phyloP scores from a whole-genome alignment of 179 eudicot species.

The Amaranthus tricolor region DNA sequence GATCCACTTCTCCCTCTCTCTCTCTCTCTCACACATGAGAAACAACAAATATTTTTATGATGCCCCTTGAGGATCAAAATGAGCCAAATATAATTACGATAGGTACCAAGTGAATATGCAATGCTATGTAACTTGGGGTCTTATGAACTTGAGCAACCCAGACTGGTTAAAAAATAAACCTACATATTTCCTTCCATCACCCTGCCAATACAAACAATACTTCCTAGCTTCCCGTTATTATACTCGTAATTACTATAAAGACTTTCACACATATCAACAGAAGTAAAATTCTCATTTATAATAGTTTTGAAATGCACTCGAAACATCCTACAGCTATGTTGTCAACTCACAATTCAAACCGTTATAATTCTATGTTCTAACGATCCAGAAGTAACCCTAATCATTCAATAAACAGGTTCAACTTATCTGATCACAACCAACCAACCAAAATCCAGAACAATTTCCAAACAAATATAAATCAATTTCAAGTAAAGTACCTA shows the following conservation, averaged over 20 bases:
- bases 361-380: neutral
- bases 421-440: neutral
- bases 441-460: constrained; percentile 5
- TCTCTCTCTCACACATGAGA: neutral
- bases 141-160: neutral
- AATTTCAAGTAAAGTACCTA: neutral
- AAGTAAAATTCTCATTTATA: neutral
- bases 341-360: constrained; percentile 1
- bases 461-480: neutral
- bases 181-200: neutral
- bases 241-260: neutral
- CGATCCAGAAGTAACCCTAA: neutral
- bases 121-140: neutral
- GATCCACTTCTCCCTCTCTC: neutral
- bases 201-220: neutral
- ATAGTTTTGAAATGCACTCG: neutral
- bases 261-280: neutral
- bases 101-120: neutral
- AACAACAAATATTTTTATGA: neutral
- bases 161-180: neutral
- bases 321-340: neutral
- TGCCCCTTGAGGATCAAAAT: neutral
- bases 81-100: neutral
- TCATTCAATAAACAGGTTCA: neutral
- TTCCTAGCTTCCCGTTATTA: neutral